phyloP scores from a whole-genome alignment of 352 stramenopile genomes.

The Stephanocyclus meneghinianus region DNA sequence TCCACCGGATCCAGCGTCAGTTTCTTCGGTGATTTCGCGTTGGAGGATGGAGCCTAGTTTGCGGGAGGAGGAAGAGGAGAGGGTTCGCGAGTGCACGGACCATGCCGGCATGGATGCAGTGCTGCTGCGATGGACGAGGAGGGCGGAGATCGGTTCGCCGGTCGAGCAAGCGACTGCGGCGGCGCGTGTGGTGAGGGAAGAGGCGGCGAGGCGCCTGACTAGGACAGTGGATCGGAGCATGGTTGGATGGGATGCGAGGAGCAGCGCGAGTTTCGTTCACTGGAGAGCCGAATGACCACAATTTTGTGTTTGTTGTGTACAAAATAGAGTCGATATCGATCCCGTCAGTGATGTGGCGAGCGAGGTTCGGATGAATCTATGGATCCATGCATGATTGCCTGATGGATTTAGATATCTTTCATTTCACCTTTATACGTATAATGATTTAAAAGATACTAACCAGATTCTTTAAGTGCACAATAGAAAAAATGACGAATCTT shows the following conservation, averaged over 20 bases:
- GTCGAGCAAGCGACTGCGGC: background rate
- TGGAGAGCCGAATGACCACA: no score
- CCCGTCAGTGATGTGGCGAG: no score
- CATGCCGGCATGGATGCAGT: background rate
- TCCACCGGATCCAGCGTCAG: conserved; percentile 23
- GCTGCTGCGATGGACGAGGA: background rate
- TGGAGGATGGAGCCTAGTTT: conserved; percentile 48
- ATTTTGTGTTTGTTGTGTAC: no score
- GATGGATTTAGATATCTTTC: no score
- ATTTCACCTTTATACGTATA: no score
- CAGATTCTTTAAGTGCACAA: background rate
- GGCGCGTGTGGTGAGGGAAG: background rate
- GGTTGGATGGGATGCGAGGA: background rate
- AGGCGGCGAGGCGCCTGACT: conserved; percentile 6
- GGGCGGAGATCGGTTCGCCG: background rate
- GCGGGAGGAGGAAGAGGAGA: conserved; percentile 10
- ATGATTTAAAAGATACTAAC: no score
- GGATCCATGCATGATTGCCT: no score
- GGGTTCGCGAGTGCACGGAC: background rate
- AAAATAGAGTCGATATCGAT: no score
- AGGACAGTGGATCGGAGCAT: conserved; percentile 19
- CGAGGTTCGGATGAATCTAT: no score
- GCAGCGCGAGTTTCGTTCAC: no score
- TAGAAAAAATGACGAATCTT: background rate
- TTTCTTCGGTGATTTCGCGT: conserved; percentile 57